Conservation (phyloP, 768 basidiomycete genomes). For the Suillus subluteus region DNA sequence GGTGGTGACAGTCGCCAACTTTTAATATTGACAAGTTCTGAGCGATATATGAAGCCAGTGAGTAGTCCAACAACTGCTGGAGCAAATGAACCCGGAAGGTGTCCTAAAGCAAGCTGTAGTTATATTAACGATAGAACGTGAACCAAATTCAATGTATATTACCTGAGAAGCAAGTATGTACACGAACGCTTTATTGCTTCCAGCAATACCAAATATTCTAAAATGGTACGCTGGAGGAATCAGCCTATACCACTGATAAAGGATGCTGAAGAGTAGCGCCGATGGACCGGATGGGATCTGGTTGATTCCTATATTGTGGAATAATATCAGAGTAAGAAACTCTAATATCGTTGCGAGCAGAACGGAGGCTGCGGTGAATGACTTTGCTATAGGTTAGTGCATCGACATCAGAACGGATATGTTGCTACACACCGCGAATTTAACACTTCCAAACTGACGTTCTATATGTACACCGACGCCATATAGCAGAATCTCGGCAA, state of each 20-base stretch:
- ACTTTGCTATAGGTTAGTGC: slow-evolving; percentile 47
- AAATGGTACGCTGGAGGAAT: slow-evolving; percentile 79
- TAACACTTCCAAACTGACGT: slow-evolving; percentile 83
- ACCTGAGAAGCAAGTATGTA: slow-evolving; percentile 80
- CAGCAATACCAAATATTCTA: slow-evolving; percentile 69
- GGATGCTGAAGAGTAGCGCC: slow-evolving; percentile 74
- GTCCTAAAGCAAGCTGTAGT: slow-evolving; percentile 67
- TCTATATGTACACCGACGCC: slow-evolving; percentile 74
- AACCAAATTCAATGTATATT: slow-evolving; percentile 14
- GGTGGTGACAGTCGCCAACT: slow-evolving; percentile 73
- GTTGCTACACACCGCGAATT: slow-evolving; percentile 71
- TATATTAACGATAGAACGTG: slow-evolving; percentile 16
- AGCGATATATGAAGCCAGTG: slow-evolving; percentile 79
- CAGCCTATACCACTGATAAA: slow-evolving; percentile 83
- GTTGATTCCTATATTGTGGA: slow-evolving; percentile 72
- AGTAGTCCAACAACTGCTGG: slow-evolving; percentile 68
- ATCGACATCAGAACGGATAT: not conserved
- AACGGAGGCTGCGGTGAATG: slow-evolving; percentile 72
- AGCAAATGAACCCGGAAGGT: slow-evolving; percentile 65
- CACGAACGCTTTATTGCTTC: slow-evolving; percentile 76
- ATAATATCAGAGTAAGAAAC: slow-evolving; percentile 63
- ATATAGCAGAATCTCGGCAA: slow-evolving; percentile 76
- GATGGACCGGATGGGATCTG: slow-evolving; percentile 76
- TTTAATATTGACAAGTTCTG: slow-evolving; percentile 80
- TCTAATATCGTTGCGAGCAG: slow-evolving; percentile 70